Evolutionary conservation across 805 yeast genomes (phyloP), one percentile per base, ranked within the genome.

Genomic region (Teunomyces atbi): DNA sequence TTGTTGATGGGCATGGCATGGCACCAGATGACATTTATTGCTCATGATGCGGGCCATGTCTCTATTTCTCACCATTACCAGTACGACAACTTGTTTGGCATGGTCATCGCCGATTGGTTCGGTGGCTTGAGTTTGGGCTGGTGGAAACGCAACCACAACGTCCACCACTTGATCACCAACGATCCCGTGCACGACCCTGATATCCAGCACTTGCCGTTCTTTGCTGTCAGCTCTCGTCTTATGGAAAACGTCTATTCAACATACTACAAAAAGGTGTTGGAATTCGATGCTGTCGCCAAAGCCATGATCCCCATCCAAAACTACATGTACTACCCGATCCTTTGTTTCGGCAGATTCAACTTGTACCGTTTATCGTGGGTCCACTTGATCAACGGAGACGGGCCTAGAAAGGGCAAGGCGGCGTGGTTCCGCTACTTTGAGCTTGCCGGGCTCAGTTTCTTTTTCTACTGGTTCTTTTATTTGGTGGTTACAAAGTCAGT

Each of bases 101-200:
- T 83, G 63, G 42, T 80, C 2, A 71, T 89, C 42, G 95, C 96
- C 1, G 81, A 87, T 51, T 89, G 76, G 71, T 65, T 82, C 43
- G 97, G 97, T n/a, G 97, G 97, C 0, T 72, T 89, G 35, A 86
- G 96, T 39, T 60, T 89, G 16, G 96, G 96, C 2, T 89, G 97
- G 97, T 89, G 97, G 97, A 90, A 89, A 57, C 74, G 91, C 44
- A 89, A 87, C 64, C 97, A 89, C 66, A 89, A 89, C 61, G 95
- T 89, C n/a, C 97, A 89, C 65, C 97, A 89, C 62, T 68, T 89
- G 43, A 77, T 89, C 45, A 86, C 96, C n/a, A 89, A 89, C 64
- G 96, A 89, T 60, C 96, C 97, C 0, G 85, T 86, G 1, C 96
- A 90, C 60, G 97, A 89, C 58, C 97, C 97, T 0, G 97, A 89